Evolutionary conservation across 129 eudicot genomes (phyloP), one percentile per base, ranked within the genome.

Genomic region (Helianthus annuus): DNA sequence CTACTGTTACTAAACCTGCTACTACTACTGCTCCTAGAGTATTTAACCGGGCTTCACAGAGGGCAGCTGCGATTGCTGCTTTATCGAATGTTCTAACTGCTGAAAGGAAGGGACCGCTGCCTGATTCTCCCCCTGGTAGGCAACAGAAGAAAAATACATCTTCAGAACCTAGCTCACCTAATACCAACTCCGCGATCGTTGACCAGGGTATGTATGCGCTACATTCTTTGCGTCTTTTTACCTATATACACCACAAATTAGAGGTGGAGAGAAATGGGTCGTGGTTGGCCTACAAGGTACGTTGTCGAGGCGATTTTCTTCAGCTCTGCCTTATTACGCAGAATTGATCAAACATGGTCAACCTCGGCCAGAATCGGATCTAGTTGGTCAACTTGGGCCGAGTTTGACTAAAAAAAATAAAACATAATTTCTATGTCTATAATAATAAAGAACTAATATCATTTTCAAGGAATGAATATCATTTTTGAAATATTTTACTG

Each of bases 51-150:
- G 97, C 91, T 14, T 90, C 98, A 77, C 98, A 94, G 73, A 75
- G 98, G 83, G 98, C 98, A 59, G 98, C 98, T 32, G 98, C 97
- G 22, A 84, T 94, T 38, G 98, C 97, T 77, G 98, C 98, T 64
- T 82, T 94, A 54, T 94, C 98, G n/a, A 69, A 66, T 2, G 98
- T 91, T 69, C 86, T 94, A 61, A 94, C 88, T 68, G 98, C 98
- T 32, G 98, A 94, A 83, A 89, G 79, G 86, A 90, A 87, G 72
- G 72, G 36, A 1, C 85, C 95, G 9, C 14, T 63, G 8, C 84
- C 90, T 7, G 91, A 62, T 4, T 6, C 69, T 83, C 97, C 83
- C 87, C 92, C 52, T 74, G 71, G 32, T 49, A 52, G 57, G 66
- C 86, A 80, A 15, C 71, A 82, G 14, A 77, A 52, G 74, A 72